Conservation (phyloP, 1,284 basidiomycete species). For the Trichosporon inkin region DNA sequence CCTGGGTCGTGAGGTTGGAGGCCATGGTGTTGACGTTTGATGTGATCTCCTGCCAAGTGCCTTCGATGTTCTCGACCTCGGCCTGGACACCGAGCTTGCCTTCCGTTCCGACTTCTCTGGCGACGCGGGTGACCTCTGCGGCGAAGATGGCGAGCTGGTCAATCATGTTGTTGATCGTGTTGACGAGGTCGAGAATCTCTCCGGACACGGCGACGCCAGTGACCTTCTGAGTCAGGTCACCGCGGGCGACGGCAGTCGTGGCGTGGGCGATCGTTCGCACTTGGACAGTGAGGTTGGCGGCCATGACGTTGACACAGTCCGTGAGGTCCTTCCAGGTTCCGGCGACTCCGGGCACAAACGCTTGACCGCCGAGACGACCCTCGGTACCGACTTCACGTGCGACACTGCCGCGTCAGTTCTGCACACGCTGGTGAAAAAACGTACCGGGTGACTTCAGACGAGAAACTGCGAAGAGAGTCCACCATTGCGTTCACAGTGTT, state of each 20-base stretch:
- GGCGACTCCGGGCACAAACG: constrained; percentile 76
- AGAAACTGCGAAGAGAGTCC: constrained; percentile 54
- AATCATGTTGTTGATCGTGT: constrained; percentile 85
- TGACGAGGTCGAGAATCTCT: constrained; percentile 86
- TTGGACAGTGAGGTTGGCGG: constrained; percentile 72
- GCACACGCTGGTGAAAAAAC: not conserved
- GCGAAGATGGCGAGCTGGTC: constrained; percentile 92
- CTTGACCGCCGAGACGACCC: constrained; percentile 92
- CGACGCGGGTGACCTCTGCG: constrained; percentile 91
- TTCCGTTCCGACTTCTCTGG: constrained; percentile 90
- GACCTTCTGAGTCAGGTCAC: constrained; percentile 91
- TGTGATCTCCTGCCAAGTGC: constrained; percentile 99
- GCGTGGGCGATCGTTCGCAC: constrained; percentile 92
- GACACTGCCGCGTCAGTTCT: constrained; percentile 50
- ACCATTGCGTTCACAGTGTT: constrained; percentile 49
- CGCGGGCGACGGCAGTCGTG: constrained; percentile 91
- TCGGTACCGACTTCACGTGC: constrained; percentile 91
- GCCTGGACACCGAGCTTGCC: constrained; percentile 97
- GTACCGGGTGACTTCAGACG: constrained; percentile 62
- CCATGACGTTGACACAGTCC: constrained; percentile 80
- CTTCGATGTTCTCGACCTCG: constrained; percentile 93
- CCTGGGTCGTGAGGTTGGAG: constrained; percentile 94
- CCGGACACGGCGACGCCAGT: constrained; percentile 87
- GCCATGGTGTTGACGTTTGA: constrained; percentile 90
- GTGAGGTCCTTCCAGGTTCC: constrained; percentile 95